Base-by-base conservation (phyloP, 2,329 filamentous ascomycete genomes). In the Neoascochyta sp. region DNA sequence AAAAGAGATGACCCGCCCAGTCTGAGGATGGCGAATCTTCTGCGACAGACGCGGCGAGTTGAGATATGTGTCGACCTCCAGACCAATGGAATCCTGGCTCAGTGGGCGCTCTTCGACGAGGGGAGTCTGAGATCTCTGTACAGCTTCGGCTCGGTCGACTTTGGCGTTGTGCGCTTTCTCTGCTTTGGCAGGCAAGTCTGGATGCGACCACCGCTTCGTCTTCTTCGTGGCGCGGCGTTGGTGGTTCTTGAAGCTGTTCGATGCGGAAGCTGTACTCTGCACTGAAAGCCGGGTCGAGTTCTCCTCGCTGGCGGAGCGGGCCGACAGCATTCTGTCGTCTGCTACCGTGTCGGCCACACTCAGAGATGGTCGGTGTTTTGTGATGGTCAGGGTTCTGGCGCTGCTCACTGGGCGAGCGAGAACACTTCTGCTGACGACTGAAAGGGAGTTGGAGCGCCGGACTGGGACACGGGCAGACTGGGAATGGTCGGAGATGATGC, bases 1-100 rank as follows among this genome's bases (percentile, higher is more conserved):
- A 55, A 95, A 98, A 1, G 88, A 93, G 45, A 98, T 95, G 3
- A 83, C 73, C 10, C 92, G 80, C 1, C 89, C 88, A 0, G 86
- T 93, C 36, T 86, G 81, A 1, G 88, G 87, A 62, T 95, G 86
- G 13, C 74, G 73, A 29, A 96, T 86, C 63, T 83, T 94, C 53
- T 95, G 89, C 3, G 86, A 93, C 31, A 98, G 66, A 6, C 89
- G 80, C 0, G 87, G 81, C 8, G 87, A 87, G 49, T 80, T 80
- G 5, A 96, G 71, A 54, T 94, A 98, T 2, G 81, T 78, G 33
- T 88, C 80, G 1, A 98, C 88, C 1, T 87, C 86, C 52, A 89
- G 77, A 45, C 95, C 89, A 22, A 96, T 78, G 1, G 89, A 93
- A 62, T 95, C 89, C 6, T 82, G 75, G 34, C 86, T 94, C 9